Evolutionary conservation across 2,329 filamentous ascomycete species (phyloP).

Genomic region (Metarhizium robertsii): DNA sequence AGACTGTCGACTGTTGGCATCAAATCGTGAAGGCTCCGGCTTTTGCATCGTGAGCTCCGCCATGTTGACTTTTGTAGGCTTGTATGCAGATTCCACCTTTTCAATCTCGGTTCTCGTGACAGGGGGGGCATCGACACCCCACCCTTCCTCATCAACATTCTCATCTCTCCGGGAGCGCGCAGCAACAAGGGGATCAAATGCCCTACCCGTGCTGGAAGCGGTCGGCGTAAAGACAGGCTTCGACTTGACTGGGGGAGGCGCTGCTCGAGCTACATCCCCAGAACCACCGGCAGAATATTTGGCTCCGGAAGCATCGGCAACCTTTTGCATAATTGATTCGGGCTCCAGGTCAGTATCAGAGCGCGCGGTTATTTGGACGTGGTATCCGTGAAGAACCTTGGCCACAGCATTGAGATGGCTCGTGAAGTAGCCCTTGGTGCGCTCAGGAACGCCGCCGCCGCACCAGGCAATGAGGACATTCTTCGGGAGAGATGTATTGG

Average conservation of each 20-base stretch:
- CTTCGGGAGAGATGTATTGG: conserved; percentile 83
- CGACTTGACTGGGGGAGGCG: conserved; percentile 64
- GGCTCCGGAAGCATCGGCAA: conserved; percentile 85
- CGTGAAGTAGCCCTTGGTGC: conserved; percentile 97
- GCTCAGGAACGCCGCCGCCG: conserved; percentile 93
- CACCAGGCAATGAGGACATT: conserved; percentile 93
- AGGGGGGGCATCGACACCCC: conserved; percentile 89
- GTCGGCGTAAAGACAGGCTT: conserved; percentile 92
- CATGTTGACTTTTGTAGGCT: conserved; percentile 93
- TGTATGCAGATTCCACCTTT: conserved; percentile 87
- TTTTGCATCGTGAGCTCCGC: conserved; percentile 70
- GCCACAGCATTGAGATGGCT: conserved; percentile 84
- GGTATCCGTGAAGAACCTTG: conserved; percentile 91
- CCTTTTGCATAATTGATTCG: conserved; percentile 83
- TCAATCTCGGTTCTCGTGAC: conserved; percentile 80
- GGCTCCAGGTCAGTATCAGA: conserved; percentile 83
- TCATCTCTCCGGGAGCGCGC: conserved; percentile 52
- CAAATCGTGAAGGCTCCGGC: conserved; percentile 54
- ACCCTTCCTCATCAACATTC: conserved; percentile 74
- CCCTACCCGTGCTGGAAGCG: conserved; percentile 31
- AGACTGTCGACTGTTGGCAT: conserved; percentile 33
- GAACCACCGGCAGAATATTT: conserved; percentile 75
- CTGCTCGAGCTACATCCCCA: conserved; percentile 39
- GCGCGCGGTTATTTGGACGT: conserved; percentile 93
- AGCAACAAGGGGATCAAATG: conserved; percentile 59